Base-by-base conservation (phyloP, 345 rosid genomes). In the Camelina sativa region DNA sequence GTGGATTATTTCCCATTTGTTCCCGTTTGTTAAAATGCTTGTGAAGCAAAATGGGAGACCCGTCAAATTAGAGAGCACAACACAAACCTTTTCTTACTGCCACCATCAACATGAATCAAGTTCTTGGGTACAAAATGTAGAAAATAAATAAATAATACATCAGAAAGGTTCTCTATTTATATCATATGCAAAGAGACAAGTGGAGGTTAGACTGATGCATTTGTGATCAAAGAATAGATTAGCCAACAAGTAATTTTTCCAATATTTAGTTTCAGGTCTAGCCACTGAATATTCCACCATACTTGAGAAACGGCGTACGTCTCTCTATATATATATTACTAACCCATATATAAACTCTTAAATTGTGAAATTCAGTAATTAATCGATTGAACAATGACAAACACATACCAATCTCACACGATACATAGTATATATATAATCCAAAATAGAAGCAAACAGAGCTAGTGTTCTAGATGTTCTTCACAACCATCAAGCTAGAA, bases 51-150 rank as follows among this genome's bases (percentile, higher is more conserved):
- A 58, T 6, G 44, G 16, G n/a, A 19, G 46, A 37, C 25, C 16
- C 4, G 19, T 17, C 38, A 37, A 28, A n/a, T 15, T 60, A 23
- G 38, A 51, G 43, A 37, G 20, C 52, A 52, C 19, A 34, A 15
- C 19, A 60, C 13, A 58, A 8, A 59, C 65, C 38, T 35, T 25
- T 25, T 61, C 0, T 20, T 23, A n/a, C 2, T 61, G 57, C 56
- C 15, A 64, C 65, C 57, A 64, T 30, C 19, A 12, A 64, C 77
- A 73, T 22, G 57, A 64, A 64, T 65, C 61, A 53, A 46, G 38
- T 54, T 73, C 48, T 43, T 43, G 23, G 25, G n/a, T 25, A 52
- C 34, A 17, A 44, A 40, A 62, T 16, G 48, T 48, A 67, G 61
- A 58, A 44, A 58, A 5, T 32, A 65, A 65, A 44, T 7, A 1